A percentile compares a stretch with the other conserved stretches of the same genome.
These are phyloP conservation scores for Periconia sp. DNA, from an alignment of 2,329 filamentous ascomycete species.

Conservation along the genomic window DNA sequence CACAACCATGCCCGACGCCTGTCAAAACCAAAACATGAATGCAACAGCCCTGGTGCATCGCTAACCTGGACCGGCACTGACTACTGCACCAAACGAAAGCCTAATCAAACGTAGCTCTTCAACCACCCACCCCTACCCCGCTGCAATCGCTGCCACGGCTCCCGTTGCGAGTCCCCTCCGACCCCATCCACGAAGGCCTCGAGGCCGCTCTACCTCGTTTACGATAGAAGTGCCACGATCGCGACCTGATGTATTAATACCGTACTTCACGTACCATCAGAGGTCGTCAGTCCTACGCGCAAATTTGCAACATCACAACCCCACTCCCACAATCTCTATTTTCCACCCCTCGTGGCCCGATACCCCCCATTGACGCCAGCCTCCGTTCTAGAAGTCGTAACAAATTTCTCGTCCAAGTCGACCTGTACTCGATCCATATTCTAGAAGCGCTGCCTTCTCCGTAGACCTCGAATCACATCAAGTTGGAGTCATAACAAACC, in stretches of 20 bases:
- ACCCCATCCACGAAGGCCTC: constrained; percentile 5
- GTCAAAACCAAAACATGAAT: constrained; percentile 20
- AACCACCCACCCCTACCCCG: constrained; percentile 1
- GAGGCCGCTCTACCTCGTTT: constrained; percentile 1
- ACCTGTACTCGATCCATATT: background rate
- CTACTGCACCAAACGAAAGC: too few relatives aligned
- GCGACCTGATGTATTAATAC: constrained; percentile 11
- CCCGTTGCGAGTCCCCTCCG: constrained; percentile 1
- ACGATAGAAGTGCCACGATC: constrained; percentile 2
- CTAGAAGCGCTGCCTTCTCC: constrained; percentile 1
- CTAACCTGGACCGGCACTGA: constrained; percentile 3
- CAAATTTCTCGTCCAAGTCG: constrained; percentile 1
- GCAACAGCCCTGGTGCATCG: constrained; percentile 4
- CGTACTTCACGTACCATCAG: constrained; percentile 1
- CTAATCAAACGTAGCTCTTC: background rate
- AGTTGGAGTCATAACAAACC: too few relatives aligned
- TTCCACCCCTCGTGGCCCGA: constrained; percentile 33
- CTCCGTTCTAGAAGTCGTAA: constrained; percentile 21
- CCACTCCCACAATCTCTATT: constrained; percentile 35
- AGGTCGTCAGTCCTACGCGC: background rate
- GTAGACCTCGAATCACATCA: background rate
- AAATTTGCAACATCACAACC: constrained; percentile 1
- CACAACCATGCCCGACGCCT: constrained; percentile 9
- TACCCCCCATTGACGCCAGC: constrained; percentile 21
- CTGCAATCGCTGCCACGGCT: constrained; percentile 1